Evolutionary conservation across 169 alveolate species (phyloP), one percentile per base, ranked within the genome.

Genomic region (Prorocentrum cordatum): DNA sequence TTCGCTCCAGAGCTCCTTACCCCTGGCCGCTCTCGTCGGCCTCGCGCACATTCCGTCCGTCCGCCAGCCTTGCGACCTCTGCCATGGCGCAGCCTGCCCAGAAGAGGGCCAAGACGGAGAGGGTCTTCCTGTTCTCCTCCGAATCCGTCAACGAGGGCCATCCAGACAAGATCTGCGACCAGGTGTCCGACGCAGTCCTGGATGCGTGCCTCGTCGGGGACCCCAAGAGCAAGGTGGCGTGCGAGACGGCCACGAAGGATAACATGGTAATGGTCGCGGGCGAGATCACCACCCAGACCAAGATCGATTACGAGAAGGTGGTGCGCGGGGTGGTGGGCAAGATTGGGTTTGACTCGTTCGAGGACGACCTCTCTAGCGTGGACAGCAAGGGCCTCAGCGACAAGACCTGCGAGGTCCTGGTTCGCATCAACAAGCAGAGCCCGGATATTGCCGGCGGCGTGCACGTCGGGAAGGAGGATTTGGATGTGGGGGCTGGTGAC

Each of bases 161-260:
- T 26, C 99, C 99, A 0, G 99, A 98, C 94, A 98, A 98, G 95
- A 93, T 98, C 39, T 98, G 99, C 93, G 99, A 98, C 92, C 98
- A 97, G 93, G 97, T 98, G n/a, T 97, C 99, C 2, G 99, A 98
- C 93, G 98, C 99, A 22, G 96, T 98, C 66, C 96, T 98, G 35
- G 99, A 98, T 92, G 99, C 99, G n/a, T 98, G 99, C 93, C 94
- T 98, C 26, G 96, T 93, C 39, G 95, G 94, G 91, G 99, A 92
- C 72, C 94, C 94, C 75, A 87, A 93, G 58, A 59, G 68, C 71
- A 94, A 93, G 93, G 98, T 95, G 70, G 99, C 98, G 64, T 97
- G 99, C 93, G 99, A 97, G 94, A 96, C 98, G 14, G 96, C 98
- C 72, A 96, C 99, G 36, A 97, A 97, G 92, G 96, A 97, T 45